Evolutionary conservation across 495 filamentous ascomycete genomes (phyloP).

Genomic region (Hypoxylon intermedium): DNA sequence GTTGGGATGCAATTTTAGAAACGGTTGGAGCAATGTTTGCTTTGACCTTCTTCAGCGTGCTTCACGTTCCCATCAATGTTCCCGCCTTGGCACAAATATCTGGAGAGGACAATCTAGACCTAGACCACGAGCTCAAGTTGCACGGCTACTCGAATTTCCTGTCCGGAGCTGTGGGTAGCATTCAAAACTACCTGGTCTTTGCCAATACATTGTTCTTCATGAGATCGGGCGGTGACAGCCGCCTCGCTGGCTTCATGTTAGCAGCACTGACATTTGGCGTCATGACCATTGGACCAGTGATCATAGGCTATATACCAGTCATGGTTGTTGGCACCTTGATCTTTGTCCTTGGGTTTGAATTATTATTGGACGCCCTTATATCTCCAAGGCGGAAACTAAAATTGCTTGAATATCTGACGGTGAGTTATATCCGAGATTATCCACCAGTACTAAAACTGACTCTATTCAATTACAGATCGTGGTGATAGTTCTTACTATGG

Average conservation of each 20-base stretch:
- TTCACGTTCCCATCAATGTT: constrained; percentile 98
- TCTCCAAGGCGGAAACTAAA: constrained; percentile 87
- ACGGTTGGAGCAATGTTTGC: constrained; percentile 96
- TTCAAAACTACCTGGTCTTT: constrained; percentile 98
- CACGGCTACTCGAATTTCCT: constrained; percentile 93
- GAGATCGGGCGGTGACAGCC: constrained; percentile 83
- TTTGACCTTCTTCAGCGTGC: constrained; percentile 93
- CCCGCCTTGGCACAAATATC: constrained; percentile 87
- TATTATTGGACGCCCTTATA: constrained; percentile 85
- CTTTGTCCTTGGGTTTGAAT: constrained; percentile 89
- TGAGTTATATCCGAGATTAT: constrained; percentile 39
- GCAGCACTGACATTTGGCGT: constrained; percentile 80
- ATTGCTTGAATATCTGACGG: constrained; percentile 86
- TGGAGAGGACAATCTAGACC: constrained; percentile 87
- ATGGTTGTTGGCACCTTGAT: constrained; percentile 97
- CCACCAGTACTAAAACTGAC: constrained; percentile 27
- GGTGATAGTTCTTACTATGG: constrained; percentile 95
- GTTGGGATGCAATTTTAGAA: constrained; percentile 80
- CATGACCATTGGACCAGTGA: constrained; percentile 80
- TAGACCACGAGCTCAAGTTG: constrained; percentile 89
- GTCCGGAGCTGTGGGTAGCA: constrained; percentile 84
- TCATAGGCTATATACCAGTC: constrained; percentile 93
- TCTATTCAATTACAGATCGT: constrained; percentile 64
- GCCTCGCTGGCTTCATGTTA: constrained; percentile 85
- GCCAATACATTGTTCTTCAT: constrained; percentile 97